These are phyloP conservation scores for Nicotiana tomentosiformis DNA, from an alignment of 257 asterid genomes.

Conservation along the genomic window DNA sequence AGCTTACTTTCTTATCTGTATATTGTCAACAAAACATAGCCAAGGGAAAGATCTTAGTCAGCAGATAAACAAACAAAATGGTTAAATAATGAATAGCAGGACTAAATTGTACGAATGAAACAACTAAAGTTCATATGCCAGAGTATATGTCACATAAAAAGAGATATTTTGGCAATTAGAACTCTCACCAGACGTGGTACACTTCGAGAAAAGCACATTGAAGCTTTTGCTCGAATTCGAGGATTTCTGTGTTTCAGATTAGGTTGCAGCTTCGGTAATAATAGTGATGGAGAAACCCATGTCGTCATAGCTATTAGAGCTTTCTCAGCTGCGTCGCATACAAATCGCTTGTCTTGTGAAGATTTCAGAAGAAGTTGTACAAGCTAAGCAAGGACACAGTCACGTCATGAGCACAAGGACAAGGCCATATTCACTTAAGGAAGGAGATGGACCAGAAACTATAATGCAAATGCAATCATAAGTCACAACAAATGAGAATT, in stretches of 20 bases:
- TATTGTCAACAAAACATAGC: not conserved
- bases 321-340: constrained; percentile 86
- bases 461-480: not conserved
- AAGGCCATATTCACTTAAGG: not conserved
- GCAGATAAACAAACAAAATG: not conserved
- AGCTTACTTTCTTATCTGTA: not conserved
- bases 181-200: constrained; percentile 63
- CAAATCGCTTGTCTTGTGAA: constrained; percentile 94
- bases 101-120: not conserved
- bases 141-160: not conserved
- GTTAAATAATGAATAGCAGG: not conserved
- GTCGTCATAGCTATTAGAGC: constrained; percentile 68
- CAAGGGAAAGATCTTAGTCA: not conserved
- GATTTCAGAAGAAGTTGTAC: constrained; percentile 85
- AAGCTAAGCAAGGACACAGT: constrained; percentile 41
- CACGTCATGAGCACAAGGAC: constrained; percentile 3
- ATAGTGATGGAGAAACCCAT: constrained; percentile 66
- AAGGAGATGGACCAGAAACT: not conserved
- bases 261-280: constrained; percentile 77
- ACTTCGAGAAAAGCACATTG: constrained; percentile 65
- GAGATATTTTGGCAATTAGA: not conserved
- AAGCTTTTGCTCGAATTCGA: constrained; percentile 89
- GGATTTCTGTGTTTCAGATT: constrained; percentile 78
- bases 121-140: not conserved
- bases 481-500: not conserved